A percentile compares a stretch with the other conserved stretches of the same genome.
Conservation (phyloP, 2,329 filamentous ascomycete species). For the Daldinia sp. region DNA sequence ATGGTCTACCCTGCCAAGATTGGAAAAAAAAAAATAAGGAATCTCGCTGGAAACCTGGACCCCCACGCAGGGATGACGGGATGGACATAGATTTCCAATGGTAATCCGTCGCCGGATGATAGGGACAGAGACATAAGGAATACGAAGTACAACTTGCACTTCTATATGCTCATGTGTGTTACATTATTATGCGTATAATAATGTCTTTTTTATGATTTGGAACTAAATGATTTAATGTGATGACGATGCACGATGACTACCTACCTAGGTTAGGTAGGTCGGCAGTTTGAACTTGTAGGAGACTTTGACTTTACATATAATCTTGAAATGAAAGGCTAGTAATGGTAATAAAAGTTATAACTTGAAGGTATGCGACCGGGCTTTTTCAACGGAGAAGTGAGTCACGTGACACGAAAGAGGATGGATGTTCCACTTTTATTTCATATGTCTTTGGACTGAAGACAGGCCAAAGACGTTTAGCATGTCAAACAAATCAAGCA, state of each 20-base stretch:
- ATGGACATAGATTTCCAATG: slow-evolving; percentile 53
- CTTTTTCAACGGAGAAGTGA: background rate
- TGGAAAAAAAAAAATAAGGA: slow-evolving; percentile 39
- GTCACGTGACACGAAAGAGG: background rate
- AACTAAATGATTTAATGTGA: background rate
- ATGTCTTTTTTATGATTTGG: background rate
- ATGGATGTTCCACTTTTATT: background rate
- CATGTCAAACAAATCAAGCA: too few species aligned
- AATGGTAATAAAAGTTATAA: too few species aligned
- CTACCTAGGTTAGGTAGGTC: background rate
- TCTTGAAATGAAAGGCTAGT: background rate
- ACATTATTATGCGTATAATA: slow-evolving; percentile 12
- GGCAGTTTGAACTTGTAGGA: background rate
- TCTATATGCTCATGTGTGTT: slow-evolving; percentile 8
- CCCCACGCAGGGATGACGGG: slow-evolving; percentile 41
- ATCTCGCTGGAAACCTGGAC: slow-evolving; percentile 32
- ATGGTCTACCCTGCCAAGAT: slow-evolving; percentile 36
- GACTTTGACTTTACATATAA: background rate
- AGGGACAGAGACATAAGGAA: slow-evolving; percentile 39
- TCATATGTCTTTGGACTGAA: slow-evolving; percentile 4
- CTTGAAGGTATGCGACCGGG: background rate
- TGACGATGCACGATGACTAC: background rate
- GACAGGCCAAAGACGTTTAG: slow-evolving; percentile 1
- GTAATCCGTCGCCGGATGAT: slow-evolving; percentile 54
- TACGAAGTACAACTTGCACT: slow-evolving; percentile 35